phyloP scores from a whole-genome alignment of 2,329 filamentous ascomycete genomes.

The Stenocarpella maydis region DNA sequence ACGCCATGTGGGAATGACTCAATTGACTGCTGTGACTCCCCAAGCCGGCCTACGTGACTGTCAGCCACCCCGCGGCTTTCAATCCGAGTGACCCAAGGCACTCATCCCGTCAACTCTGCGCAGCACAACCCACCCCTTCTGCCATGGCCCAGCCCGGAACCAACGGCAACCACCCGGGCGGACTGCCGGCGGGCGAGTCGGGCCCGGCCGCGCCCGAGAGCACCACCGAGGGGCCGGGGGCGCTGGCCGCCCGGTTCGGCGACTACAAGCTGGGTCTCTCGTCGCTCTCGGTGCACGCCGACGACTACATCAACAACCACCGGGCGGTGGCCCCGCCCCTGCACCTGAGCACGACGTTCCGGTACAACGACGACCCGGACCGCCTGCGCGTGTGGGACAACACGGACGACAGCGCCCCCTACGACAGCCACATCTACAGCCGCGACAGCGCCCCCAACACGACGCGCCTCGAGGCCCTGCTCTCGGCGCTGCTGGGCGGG shows the following conservation, averaged over 20 bases:
- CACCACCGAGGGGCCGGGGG: conserved; percentile 37
- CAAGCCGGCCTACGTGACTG: not conserved
- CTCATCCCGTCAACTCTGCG: too few species aligned
- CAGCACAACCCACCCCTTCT: not conserved
- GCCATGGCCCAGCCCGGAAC: conserved; percentile 21
- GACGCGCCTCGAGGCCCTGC: conserved; percentile 84
- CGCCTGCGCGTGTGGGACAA: conserved; percentile 64
- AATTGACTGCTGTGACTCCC: too few species aligned
- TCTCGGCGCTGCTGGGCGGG: conserved; percentile 75
- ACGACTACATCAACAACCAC: conserved; percentile 77
- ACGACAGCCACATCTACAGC: conserved; percentile 82
- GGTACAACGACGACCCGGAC: conserved; percentile 77
- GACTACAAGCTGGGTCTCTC: conserved; percentile 61
- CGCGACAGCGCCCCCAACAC: conserved; percentile 80
- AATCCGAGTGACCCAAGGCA: too few species aligned
- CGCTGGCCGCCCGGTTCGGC: conserved; percentile 44
- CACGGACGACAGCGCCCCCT: conserved; percentile 57
- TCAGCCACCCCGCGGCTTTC: too few species aligned
- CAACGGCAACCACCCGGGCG: conserved; percentile 11
- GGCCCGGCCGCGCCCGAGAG: conserved; percentile 11
- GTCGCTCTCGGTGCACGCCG: conserved; percentile 81
- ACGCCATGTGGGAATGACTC: conserved; percentile 14
- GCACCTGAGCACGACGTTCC: conserved; percentile 91
- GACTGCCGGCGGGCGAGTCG: conserved; percentile 28
- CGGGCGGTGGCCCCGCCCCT: conserved; percentile 87